These are phyloP conservation scores for Cystobasidium slooffiae DNA, from an alignment of 1,284 basidiomycete genomes.

Conservation along the genomic window DNA sequence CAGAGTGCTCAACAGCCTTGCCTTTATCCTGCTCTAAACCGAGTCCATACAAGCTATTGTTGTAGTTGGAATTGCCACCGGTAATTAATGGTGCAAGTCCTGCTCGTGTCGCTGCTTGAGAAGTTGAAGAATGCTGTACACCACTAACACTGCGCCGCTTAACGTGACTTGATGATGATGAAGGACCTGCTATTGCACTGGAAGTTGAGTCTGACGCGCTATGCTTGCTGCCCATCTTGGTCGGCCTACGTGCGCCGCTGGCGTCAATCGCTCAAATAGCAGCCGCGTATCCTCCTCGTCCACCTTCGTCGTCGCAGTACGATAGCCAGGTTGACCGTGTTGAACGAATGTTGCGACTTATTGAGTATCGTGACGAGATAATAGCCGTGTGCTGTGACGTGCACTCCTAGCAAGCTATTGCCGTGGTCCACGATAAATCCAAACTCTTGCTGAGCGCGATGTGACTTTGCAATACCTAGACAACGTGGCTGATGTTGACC, in stretches of 20 bases:
- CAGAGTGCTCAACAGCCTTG: background rate
- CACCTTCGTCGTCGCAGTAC: background rate
- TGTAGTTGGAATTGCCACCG: background rate
- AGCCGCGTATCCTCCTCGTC: background rate
- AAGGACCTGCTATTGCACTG: background rate
- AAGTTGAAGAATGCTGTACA: no score
- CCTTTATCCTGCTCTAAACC: constrained; percentile 3
- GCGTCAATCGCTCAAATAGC: background rate
- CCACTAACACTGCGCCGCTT: background rate
- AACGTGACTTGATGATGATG: background rate
- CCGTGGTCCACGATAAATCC: no score
- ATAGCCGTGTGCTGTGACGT: no score
- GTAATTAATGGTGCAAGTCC: no score
- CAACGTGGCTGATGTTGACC: no score
- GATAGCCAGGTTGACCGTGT: background rate
- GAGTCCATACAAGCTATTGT: background rate
- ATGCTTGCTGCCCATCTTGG: constrained; percentile 7
- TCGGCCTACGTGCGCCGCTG: background rate
- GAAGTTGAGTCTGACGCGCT: background rate
- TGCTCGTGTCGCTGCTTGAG: background rate
- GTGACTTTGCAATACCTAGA: no score
- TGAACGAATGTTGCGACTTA: no score
- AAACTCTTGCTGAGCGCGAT: no score
- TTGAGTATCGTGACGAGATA: no score
- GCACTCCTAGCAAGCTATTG: no score